phyloP scores from a whole-genome alignment of 768 basidiomycete genomes.

The Tremella mesenterica region DNA sequence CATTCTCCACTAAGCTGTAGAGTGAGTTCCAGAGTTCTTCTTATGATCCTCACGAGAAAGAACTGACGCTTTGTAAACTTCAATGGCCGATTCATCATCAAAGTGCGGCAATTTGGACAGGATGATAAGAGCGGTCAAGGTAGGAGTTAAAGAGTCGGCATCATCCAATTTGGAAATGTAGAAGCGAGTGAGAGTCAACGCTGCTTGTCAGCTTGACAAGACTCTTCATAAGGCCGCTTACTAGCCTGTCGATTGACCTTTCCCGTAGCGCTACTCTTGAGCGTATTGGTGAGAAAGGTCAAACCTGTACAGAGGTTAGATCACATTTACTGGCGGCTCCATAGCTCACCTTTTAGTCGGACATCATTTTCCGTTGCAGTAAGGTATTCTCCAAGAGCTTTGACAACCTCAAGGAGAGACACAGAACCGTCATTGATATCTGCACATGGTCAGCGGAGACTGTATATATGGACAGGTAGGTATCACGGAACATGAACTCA shows the following conservation, averaged over 20 bases:
- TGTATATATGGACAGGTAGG: background rate
- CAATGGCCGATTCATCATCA: constrained; percentile 56
- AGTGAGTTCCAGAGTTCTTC: background rate
- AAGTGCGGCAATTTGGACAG: constrained; percentile 60
- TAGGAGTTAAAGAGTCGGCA: constrained; percentile 69
- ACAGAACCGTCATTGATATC: constrained; percentile 54
- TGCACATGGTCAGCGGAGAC: constrained; percentile 27
- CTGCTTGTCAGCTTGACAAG: constrained; percentile 46
- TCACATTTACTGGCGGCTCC: background rate
- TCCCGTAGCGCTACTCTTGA: constrained; percentile 55
- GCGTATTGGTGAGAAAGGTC: constrained; percentile 65
- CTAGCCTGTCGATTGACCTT: constrained; percentile 73
- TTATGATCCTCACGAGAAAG: background rate
- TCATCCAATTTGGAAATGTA: constrained; percentile 81
- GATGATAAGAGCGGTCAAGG: constrained; percentile 64
- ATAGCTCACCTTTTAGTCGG: constrained; percentile 62
- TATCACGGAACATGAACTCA: constrained; percentile 9
- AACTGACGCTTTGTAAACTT: constrained; percentile 57
- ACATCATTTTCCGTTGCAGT: constrained; percentile 73
- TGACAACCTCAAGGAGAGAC: constrained; percentile 68
- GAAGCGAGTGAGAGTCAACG: constrained; percentile 71
- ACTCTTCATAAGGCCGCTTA: constrained; percentile 44
- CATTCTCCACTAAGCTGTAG: constrained; percentile 61
- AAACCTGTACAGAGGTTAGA: constrained; percentile 55
- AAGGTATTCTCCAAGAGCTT: constrained; percentile 75